phyloP scores from a whole-genome alignment of 1,284 basidiomycete species.

The Malassezia caprae region DNA sequence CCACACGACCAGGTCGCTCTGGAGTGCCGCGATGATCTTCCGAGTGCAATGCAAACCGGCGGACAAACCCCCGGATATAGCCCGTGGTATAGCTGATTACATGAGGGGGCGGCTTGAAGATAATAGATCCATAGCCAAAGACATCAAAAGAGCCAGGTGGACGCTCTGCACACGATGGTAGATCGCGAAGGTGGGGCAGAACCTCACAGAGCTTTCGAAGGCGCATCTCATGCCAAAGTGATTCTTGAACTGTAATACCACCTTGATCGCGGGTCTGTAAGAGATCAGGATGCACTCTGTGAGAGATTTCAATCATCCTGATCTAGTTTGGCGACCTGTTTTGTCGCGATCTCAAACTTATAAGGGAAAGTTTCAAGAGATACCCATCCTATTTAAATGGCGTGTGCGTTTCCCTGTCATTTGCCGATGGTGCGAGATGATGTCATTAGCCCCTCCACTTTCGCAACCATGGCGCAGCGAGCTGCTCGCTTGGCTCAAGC shows the following conservation, averaged over 20 bases:
- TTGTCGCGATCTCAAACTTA: too few relatives aligned
- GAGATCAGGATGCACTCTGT: neutral
- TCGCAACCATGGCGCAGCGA: neutral
- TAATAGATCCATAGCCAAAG: slow-evolving; percentile 45
- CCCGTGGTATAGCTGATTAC: slow-evolving; percentile 53
- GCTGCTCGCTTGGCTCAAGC: neutral
- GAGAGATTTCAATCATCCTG: neutral
- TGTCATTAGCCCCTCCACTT: neutral
- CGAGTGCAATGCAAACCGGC: slow-evolving; percentile 73
- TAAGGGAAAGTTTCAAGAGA: too few relatives aligned
- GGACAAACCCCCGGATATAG: slow-evolving; percentile 72
- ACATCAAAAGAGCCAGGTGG: slow-evolving; percentile 36
- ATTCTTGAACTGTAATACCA: neutral
- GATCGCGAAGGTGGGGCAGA: slow-evolving; percentile 11
- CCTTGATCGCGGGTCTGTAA: neutral
- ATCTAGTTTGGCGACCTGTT: neutral
- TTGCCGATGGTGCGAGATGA: neutral
- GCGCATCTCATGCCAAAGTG: neutral
- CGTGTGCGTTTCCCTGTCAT: neutral
- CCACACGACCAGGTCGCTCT: slow-evolving; percentile 59
- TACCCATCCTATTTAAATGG: neutral
- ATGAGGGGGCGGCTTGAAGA: slow-evolving; percentile 47
- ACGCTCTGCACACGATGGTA: slow-evolving; percentile 9
- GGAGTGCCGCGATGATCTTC: slow-evolving; percentile 60
- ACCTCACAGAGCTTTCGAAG: neutral